Base-by-base conservation (phyloP, 2,329 filamentous ascomycete species). In the Allantophomopsis lycopodina region DNA sequence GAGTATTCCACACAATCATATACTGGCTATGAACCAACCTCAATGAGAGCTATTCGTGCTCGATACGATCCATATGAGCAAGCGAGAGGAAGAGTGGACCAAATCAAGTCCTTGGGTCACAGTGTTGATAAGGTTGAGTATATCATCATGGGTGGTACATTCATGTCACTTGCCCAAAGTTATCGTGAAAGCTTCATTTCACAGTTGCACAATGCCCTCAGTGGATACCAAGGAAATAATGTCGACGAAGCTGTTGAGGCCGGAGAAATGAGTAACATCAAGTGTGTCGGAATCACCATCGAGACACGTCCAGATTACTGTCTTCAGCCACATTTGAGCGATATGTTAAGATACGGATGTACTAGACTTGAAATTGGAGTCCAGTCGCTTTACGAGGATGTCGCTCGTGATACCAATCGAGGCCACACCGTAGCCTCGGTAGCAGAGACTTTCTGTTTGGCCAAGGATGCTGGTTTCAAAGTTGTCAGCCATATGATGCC, bases 401-500 rank as follows among this genome's bases (percentile, higher is more conserved):
- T 98, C 13, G 91, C 91, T n/a, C 74, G 91, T 53, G 91, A 98
- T 62, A 95, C 91, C 1, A 98, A 98, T 60, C 76, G 91, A 55
- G 91, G 91, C 0, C 91, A 98, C 60, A 98, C 91, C 0, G 91
- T 98, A 17, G 86, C 87, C 6, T 76, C 93, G 1, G 91, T 98
- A 1, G 89, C 87, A 21, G 88, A 98, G 61, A 98, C 91, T 0
- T 98, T 98, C 58, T 93, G 84, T 49, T 69, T 95, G n/a, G 79
- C 91, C 46, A 98, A 98, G 61, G 93, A 98, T 59, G 87, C 93
- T 5, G 91, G 91, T 1, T 98, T 94, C 72, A 98, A 98, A 60
- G 91, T 98, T 1, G 91, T 98, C 46, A 94, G 85, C 49, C 91
- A 98, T 63, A 98, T 98, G 91, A 98, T 98, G 91, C 91, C 91